Evolutionary conservation across 78 protist genomes (phyloP).

Genomic region (Dictyostelium firmibasis): DNA sequence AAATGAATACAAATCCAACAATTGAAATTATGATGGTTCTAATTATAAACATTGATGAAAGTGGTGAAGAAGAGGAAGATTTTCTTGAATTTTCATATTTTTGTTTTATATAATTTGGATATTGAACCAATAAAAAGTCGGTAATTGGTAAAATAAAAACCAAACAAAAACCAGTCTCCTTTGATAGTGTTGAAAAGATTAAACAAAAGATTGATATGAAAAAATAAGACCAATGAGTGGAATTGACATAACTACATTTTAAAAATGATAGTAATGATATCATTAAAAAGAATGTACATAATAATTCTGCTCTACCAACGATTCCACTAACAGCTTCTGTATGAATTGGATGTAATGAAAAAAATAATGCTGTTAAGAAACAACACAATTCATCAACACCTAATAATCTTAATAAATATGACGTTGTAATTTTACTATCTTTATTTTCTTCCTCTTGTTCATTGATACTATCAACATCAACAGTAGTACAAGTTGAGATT

Average conservation of each 20-base stretch:
- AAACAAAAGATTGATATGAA: neutral
- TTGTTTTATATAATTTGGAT: neutral
- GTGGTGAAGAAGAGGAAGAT: neutral
- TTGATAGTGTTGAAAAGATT: neutral
- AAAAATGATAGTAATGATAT: neutral
- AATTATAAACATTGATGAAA: neutral
- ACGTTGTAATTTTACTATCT: neutral
- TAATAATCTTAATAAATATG: neutral
- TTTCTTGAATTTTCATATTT: neutral
- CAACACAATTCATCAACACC: conserved; percentile 1
- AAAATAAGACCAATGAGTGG: neutral
- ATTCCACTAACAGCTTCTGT: conserved; percentile 80
- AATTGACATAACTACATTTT: neutral
- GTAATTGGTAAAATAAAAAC: neutral
- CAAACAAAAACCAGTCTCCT: neutral
- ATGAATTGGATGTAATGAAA: conserved; percentile 83
- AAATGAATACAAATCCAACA: neutral
- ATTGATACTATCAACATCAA: neutral
- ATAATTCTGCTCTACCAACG: conserved; percentile 78
- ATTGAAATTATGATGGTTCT: neutral
- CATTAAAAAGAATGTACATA: neutral
- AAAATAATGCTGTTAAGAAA: conserved; percentile 10
- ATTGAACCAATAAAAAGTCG: neutral
- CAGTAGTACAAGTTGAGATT: no score
- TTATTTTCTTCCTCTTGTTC: neutral